phyloP scores from a whole-genome alignment of 305 asterid genomes.

The Rubia balearica region DNA sequence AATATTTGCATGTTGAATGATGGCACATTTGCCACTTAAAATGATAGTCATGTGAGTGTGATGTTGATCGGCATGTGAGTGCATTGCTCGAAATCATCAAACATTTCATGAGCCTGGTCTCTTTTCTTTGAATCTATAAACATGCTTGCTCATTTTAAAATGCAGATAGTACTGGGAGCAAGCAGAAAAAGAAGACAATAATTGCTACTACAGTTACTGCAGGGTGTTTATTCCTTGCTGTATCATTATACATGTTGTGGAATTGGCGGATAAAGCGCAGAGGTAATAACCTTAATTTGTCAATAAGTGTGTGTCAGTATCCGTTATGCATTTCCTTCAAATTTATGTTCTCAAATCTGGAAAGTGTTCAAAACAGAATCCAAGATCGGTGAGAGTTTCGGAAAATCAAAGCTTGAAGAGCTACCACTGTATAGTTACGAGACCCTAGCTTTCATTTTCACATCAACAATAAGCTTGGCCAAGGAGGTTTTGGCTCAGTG shows the following conservation, averaged over 20 bases:
- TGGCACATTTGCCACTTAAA: too few species aligned
- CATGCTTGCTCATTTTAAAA: neutral
- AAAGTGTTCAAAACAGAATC: neutral
- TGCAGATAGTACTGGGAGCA: neutral
- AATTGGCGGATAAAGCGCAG: constrained; percentile 1
- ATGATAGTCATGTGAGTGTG: neutral
- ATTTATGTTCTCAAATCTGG: neutral
- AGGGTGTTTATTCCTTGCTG: neutral
- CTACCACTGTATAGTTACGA: neutral
- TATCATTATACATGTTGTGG: neutral
- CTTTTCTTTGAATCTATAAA: neutral
- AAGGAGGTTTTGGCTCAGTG: constrained; percentile 8
- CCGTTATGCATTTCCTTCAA: neutral
- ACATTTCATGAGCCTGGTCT: neutral
- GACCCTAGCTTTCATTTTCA: neutral
- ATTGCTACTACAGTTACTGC: neutral
- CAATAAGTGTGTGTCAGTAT: neutral
- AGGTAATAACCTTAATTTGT: neutral
- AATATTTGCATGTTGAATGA: neutral
- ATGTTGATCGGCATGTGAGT: too few species aligned
- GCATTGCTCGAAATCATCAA: neutral
- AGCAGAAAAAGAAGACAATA: neutral
- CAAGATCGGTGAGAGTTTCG: neutral
- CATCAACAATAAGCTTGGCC: constrained; percentile 16
- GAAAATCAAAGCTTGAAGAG: neutral